phyloP scores from a whole-genome alignment of 1,284 basidiomycete genomes.

The Vanrija pseudolonga region DNA sequence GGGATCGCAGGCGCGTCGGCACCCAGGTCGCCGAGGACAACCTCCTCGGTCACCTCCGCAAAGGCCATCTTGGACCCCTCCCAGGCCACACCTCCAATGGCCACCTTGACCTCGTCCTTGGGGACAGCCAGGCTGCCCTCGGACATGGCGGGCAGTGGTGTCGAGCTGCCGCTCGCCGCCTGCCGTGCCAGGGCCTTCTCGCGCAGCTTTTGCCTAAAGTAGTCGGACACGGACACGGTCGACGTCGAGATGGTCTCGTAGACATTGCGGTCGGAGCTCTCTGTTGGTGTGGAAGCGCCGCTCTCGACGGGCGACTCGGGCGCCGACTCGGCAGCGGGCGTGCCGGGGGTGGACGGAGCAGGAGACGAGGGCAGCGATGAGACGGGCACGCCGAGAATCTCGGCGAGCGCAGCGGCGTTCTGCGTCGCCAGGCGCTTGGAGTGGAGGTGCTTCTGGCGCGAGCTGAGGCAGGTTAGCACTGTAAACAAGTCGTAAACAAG shows the following conservation, averaged over 20 bases:
- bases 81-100: constrained; percentile 32
- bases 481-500: too few species aligned
- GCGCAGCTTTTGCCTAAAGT: constrained; percentile 47
- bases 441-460: constrained; percentile 42
- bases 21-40: constrained; percentile 11
- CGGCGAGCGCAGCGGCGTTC: constrained; percentile 47
- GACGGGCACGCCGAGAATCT: constrained; percentile 46
- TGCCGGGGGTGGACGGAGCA: constrained; percentile 9
- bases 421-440: constrained; percentile 44
- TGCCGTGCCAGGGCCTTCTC: constrained; percentile 42
- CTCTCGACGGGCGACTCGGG: constrained; percentile 7
- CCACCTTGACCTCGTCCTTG: constrained; percentile 25
- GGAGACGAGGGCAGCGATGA: constrained; percentile 33
- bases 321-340: constrained; percentile 20
- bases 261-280: constrained; percentile 14
- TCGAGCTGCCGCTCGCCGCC: constrained; percentile 17
- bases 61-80: constrained; percentile 39
- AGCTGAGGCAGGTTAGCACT: constrained; percentile 23
- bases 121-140: constrained; percentile 25
- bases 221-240: constrained; percentile 44
- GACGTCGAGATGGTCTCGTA: constrained; percentile 36
- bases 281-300: not conserved
- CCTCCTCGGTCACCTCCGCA: constrained; percentile 13
- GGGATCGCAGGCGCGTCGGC: constrained; percentile 1
- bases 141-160: constrained; percentile 16